phyloP scores from a whole-genome alignment of 2,329 filamentous ascomycete genomes.

The Xylaria sp. region DNA sequence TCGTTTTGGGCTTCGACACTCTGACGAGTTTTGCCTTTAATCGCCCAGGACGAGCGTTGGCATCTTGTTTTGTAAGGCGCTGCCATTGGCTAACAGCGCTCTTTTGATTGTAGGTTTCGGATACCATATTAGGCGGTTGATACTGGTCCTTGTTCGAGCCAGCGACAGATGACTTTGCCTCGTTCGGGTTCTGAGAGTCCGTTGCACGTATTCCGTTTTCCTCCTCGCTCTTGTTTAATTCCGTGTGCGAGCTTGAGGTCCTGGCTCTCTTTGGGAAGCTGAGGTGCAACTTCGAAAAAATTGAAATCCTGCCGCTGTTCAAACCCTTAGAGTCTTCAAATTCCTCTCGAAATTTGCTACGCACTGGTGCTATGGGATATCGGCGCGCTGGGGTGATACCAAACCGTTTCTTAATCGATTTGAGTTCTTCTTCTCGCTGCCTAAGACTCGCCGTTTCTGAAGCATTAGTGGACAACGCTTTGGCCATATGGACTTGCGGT shows the following conservation, averaged over 20 bases:
- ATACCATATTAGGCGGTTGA: not conserved
- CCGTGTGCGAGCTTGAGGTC: conserved; percentile 29
- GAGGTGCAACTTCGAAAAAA: conserved; percentile 46
- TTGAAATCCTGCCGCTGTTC: conserved; percentile 35
- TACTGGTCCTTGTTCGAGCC: not conserved
- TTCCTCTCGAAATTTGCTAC: conserved; percentile 51
- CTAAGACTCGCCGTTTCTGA: conserved; percentile 48
- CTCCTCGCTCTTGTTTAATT: conserved; percentile 7
- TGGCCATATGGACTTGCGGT: conserved; percentile 21
- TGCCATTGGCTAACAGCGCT: conserved; percentile 23
- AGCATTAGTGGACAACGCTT: conserved; percentile 30
- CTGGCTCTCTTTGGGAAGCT: conserved; percentile 42
- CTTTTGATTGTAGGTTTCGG: conserved; percentile 1
- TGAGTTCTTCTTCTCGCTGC: conserved; percentile 47
- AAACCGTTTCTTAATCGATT: conserved; percentile 50
- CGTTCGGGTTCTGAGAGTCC: not conserved
- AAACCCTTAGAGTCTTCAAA: conserved; percentile 38
- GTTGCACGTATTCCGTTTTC: not conserved
- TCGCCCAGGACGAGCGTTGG: conserved; percentile 9
- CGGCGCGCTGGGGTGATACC: conserved; percentile 42
- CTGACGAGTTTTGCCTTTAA: conserved; percentile 13
- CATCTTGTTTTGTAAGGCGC: conserved; percentile 19
- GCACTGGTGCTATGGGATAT: conserved; percentile 38
- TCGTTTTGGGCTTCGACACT: conserved; percentile 9
- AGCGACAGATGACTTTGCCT: not conserved